Base-by-base conservation (phyloP, 169 alveolate species). In the Cryptosporidium meleagridis region DNA sequence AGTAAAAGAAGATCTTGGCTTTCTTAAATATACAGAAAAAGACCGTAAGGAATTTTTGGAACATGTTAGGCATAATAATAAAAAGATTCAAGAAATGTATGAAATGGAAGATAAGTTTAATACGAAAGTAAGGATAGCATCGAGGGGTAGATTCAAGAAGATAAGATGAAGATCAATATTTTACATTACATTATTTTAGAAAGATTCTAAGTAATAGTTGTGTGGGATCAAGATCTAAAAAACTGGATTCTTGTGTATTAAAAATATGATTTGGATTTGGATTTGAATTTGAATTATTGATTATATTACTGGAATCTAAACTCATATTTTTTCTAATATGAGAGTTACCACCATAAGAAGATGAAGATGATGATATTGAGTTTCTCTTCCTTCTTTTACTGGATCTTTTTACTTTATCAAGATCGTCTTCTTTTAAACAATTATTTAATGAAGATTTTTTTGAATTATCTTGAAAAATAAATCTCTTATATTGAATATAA, bases 321-420 rank as follows among this genome's bases (percentile, higher is more conserved):
- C 2, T 26, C 29, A 21, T 55, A 3, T 26, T 55, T 55, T 35
- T 53, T 61, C 87, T 55, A 10, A 75, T n/a, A 31, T 75, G 87
- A 31, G 87, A 41, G 51, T 75, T 55, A 26, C 87, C 87, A 39
- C 87, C 87, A 53, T 59, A 72, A 31, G 85, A 73, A 21, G 85
- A 41, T 8, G 85, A 73, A 21, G 85, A 41, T 8, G 48, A 53
- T 3, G 35, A 48, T 48, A 48, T 14, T 37, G 72, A 65, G 51
- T 53, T 65, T 31, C 72, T 37, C 23, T 29, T 65, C 23, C 51
- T 65, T 65, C 51, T 65, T 65, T 65, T 65, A n/a, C 52, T 65
- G n/a, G 48, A 59, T 31, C 70, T 72, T 18, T 35, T 72, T 23
- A 21, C 31, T 31, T 39, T 70, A 70, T 70, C 29, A 3, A 33